These are phyloP conservation scores for Phascolomyces articulosus DNA, from an alignment of 371 early-diverging fungal species.

Conservation along the genomic window DNA sequence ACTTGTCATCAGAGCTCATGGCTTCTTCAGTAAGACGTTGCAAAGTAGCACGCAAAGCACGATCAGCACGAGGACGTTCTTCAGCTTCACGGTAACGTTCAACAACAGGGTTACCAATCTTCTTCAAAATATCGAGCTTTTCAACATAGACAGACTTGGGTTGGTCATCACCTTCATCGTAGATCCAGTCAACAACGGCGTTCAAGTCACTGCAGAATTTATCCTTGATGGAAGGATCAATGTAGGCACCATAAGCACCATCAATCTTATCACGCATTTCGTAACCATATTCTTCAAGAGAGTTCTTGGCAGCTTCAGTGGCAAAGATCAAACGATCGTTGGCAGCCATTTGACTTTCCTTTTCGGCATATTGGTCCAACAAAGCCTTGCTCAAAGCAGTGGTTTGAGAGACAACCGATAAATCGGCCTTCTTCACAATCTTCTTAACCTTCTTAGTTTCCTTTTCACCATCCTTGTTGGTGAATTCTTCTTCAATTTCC, in stretches of 20 bases:
- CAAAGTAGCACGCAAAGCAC: conserved; percentile 78
- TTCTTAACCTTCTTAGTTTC: conserved; percentile 80
- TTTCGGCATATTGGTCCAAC: conserved; percentile 68
- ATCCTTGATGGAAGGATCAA: conserved; percentile 72
- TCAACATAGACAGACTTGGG: conserved; percentile 86
- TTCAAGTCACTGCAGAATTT: conserved; percentile 72
- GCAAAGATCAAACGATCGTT: conserved; percentile 90
- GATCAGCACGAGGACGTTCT: conserved; percentile 84
- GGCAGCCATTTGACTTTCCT: conserved; percentile 86
- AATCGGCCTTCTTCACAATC: conserved; percentile 87
- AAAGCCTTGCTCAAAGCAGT: conserved; percentile 58
- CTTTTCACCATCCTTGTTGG: conserved; percentile 64
- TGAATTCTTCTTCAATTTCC: conserved; percentile 70
- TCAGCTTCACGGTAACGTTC: conserved; percentile 85
- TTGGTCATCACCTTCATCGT: conserved; percentile 94
- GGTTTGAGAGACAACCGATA: conserved; percentile 71
- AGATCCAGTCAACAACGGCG: conserved; percentile 95
- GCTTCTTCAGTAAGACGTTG: conserved; percentile 74
- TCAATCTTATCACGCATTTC: conserved; percentile 90
- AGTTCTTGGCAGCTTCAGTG: conserved; percentile 93
- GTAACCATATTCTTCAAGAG: conserved; percentile 97
- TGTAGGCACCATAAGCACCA: conserved; percentile 72
- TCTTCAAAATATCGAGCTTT: conserved; percentile 84
- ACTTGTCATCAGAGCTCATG: conserved; percentile 80
- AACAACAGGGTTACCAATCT: conserved; percentile 81